Percentiles rank a stretch among this genome's conserved stretches.
Evolutionary conservation across 768 basidiomycete species (phyloP).

Genomic region (Pleurotus ostreatus): DNA sequence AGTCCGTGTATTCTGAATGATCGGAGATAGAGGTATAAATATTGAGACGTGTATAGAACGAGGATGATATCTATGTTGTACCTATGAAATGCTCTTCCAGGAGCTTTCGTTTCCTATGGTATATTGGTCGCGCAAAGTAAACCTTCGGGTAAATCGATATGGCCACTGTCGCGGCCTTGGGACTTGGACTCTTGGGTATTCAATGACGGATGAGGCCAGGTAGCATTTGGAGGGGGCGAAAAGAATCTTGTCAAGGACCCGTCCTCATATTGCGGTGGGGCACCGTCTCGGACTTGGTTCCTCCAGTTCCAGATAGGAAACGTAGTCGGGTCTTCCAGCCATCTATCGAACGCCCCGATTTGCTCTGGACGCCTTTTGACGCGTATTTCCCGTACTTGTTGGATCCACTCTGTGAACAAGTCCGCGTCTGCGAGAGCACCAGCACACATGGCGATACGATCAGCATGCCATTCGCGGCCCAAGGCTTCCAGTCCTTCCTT

Average conservation of each 20-base stretch:
- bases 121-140: too few relatives aligned
- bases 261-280: background rate
- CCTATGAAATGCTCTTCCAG: too few relatives aligned
- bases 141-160: too few relatives aligned
- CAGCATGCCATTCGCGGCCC: conserved; percentile 24
- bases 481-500: conserved; percentile 28
- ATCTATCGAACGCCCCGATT: background rate
- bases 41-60: too few relatives aligned
- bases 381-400: conserved; percentile 13
- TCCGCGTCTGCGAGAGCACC: conserved; percentile 32
- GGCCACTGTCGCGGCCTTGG: too few relatives aligned
- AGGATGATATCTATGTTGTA: too few relatives aligned
- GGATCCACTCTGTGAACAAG: conserved; percentile 31
- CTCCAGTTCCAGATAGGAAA: conserved; percentile 5
- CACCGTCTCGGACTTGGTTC: background rate
- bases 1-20: too few relatives aligned
- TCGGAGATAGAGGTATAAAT: too few relatives aligned
- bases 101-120: too few relatives aligned
- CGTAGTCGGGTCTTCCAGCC: background rate
- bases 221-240: background rate
- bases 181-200: too few relatives aligned
- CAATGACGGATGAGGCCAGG: too few relatives aligned
- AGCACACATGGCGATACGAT: conserved; percentile 37
- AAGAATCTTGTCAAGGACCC: background rate
- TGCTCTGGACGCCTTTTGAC: conserved; percentile 1